Evolutionary conservation across 306 rosid genomes (phyloP).

Genomic region (Vigna trinervia): DNA sequence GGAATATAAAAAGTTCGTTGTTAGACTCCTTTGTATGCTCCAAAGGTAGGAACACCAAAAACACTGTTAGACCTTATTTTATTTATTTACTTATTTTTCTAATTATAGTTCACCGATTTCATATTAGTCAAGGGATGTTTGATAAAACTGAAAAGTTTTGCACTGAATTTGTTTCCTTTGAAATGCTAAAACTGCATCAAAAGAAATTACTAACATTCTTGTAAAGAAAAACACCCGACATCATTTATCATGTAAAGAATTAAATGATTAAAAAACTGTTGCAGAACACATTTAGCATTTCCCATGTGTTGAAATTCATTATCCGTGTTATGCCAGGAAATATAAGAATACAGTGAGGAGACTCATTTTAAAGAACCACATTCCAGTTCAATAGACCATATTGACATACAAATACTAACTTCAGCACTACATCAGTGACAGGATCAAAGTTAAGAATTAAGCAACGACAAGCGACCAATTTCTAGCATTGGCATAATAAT

Average conservation of each 20-base stretch:
- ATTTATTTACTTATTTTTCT: neutral
- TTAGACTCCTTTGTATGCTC: neutral
- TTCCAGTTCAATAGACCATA: neutral
- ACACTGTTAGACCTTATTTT: neutral
- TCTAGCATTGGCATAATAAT: constrained; percentile 1
- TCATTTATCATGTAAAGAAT: neutral
- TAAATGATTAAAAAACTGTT: constrained; percentile 12
- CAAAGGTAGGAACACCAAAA: neutral
- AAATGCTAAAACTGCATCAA: neutral
- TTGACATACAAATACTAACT: constrained; percentile 10
- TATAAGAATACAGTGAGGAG: neutral
- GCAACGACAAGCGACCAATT: neutral
- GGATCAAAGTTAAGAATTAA: constrained; percentile 22
- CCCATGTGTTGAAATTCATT: constrained; percentile 10
- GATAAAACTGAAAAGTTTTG: neutral
- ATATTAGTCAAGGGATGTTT: neutral
- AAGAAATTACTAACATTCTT: constrained; percentile 19
- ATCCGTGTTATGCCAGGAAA: neutral
- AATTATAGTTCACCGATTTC: neutral
- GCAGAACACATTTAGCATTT: neutral
- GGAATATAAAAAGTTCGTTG: constrained; percentile 4
- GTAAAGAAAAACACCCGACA: neutral
- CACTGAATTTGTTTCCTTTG: neutral
- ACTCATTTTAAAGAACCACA: constrained; percentile 1
- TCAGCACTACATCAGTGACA: neutral